Evolutionary conservation across 1,284 basidiomycete species (phyloP).

Genomic region (Ceratobasidium sp.): DNA sequence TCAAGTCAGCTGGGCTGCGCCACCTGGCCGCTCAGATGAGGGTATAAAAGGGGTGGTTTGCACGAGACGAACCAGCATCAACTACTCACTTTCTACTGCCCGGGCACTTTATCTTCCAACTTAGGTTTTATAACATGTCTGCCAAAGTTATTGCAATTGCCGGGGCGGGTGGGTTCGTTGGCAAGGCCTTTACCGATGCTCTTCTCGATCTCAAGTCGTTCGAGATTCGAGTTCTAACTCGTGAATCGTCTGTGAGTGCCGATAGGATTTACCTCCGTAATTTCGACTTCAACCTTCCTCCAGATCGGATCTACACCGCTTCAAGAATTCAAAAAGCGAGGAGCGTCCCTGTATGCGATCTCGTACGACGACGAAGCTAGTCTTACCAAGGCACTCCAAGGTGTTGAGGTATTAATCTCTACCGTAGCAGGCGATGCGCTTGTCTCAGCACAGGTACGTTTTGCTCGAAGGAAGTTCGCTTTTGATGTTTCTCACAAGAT

Average conservation of each 20-base stretch:
- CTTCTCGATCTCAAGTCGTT: slow-evolving; percentile 21
- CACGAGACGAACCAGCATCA: too few species aligned
- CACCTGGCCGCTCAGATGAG: too few species aligned
- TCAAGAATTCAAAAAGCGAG: slow-evolving; percentile 25
- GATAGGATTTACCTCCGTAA: too few species aligned
- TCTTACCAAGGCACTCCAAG: slow-evolving; percentile 25
- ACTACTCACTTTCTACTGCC: too few species aligned
- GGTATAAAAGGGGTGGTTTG: too few species aligned
- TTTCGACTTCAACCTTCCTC: too few species aligned
- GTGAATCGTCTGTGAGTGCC: slow-evolving; percentile 21
- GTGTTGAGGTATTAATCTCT: slow-evolving; percentile 29
- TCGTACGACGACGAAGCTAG: slow-evolving; percentile 28
- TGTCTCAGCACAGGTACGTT: slow-evolving; percentile 16
- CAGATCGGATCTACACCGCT: slow-evolving; percentile 19
- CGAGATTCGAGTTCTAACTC: slow-evolving; percentile 27
- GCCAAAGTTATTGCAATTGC: slow-evolving; percentile 31
- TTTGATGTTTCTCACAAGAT: too few species aligned
- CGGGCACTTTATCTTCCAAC: too few species aligned
- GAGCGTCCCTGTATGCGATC: slow-evolving; percentile 19
- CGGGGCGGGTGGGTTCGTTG: slow-evolving; percentile 26
- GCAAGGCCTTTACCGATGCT: slow-evolving; percentile 19
- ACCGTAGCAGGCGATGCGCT: slow-evolving; percentile 8
- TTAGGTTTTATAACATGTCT: slow-evolving; percentile 6
- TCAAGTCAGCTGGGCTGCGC: too few species aligned
- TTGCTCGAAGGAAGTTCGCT: background rate